Evolutionary conservation across 768 basidiomycete genomes (phyloP).

Genomic region (Suillus subaureus): DNA sequence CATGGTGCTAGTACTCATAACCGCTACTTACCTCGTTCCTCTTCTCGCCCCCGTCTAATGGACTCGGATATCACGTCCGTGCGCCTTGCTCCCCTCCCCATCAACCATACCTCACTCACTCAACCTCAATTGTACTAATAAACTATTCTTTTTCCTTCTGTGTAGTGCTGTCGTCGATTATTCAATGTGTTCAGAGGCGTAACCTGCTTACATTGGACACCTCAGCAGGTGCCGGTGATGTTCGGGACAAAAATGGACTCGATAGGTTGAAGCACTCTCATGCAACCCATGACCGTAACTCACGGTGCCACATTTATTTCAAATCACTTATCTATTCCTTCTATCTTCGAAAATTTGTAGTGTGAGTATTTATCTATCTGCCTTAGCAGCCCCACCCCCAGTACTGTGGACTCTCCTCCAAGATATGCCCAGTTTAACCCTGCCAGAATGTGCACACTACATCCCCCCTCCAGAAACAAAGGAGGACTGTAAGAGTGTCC

Average conservation of each 20-base stretch:
- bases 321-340: not conserved
- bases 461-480: slow-evolving; percentile 30
- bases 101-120: no score
- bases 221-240: no score
- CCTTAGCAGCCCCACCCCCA: not conserved
- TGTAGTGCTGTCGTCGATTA: not conserved
- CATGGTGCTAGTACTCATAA: no score
- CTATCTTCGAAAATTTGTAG: no score
- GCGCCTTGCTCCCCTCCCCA: no score
- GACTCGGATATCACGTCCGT: no score
- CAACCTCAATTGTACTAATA: no score
- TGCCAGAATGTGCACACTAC: slow-evolving; percentile 36
- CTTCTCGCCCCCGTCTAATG: no score
- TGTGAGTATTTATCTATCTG: not conserved
- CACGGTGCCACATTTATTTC: not conserved
- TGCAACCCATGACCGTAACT: not conserved
- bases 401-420: not conserved
- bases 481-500: slow-evolving; percentile 30
- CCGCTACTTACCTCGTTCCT: no score
- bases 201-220: no score
- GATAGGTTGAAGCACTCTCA: not conserved
- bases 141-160: no score
- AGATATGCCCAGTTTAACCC: slow-evolving; percentile 20
- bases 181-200: no score
- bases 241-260: not conserved